These are phyloP conservation scores for Pleurotus platypus DNA, from an alignment of 768 basidiomycete genomes.

Conservation along the genomic window DNA sequence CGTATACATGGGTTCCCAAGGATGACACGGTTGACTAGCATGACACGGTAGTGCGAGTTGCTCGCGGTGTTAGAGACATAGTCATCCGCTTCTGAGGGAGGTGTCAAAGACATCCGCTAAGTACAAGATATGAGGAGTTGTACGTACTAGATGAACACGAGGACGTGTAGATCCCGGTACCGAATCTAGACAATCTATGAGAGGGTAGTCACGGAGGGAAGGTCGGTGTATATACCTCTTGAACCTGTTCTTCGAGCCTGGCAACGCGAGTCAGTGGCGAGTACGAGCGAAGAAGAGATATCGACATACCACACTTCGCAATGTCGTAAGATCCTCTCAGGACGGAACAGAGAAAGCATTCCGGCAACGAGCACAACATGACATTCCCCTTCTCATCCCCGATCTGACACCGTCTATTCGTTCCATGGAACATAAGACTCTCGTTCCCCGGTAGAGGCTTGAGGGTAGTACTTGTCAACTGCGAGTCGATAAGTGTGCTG, in stretches of 20 bases:
- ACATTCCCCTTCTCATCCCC: conserved; percentile 48
- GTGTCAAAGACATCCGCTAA: conserved; percentile 5
- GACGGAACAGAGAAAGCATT: conserved; percentile 55
- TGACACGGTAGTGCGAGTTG: conserved; percentile 39
- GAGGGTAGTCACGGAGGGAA: neutral
- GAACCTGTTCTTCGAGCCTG: conserved; percentile 55
- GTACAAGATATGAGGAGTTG: neutral
- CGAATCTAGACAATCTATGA: conserved; percentile 42
- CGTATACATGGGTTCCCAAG: conserved; percentile 55
- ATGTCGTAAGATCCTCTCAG: conserved; percentile 60
- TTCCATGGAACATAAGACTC: conserved; percentile 67
- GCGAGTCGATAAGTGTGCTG: neutral
- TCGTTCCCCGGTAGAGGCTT: conserved; percentile 38
- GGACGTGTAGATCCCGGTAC: conserved; percentile 61
- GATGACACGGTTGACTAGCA: conserved; percentile 60
- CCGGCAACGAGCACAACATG: conserved; percentile 43
- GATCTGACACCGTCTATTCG: conserved; percentile 51
- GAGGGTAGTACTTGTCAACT: neutral
- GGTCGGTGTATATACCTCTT: conserved; percentile 29
- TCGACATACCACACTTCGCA: conserved; percentile 46
- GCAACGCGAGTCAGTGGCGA: neutral
- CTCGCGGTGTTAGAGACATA: conserved; percentile 44
- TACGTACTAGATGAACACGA: neutral
- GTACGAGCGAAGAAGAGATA: neutral
- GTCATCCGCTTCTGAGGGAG: conserved; percentile 57